Percentiles rank a stretch among this genome's conserved stretches.
Evolutionary conservation across 306 rosid genomes (phyloP).

Genomic region (Quillaja saponaria): DNA sequence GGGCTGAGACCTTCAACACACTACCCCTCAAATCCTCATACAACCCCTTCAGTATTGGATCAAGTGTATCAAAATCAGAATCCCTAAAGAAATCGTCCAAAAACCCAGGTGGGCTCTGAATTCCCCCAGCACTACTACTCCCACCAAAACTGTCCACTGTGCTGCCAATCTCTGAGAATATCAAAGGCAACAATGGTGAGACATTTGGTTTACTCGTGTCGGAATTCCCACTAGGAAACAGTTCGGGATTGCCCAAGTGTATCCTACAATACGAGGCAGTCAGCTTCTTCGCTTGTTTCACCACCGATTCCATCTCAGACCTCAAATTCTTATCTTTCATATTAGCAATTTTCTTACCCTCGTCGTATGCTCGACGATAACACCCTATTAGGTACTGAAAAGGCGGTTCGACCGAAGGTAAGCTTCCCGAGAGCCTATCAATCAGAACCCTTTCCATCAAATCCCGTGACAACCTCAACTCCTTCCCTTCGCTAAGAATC

Average conservation of each 20-base stretch:
- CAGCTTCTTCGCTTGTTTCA: constrained; percentile 70
- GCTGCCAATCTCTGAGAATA: constrained; percentile 66
- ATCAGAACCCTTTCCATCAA: constrained; percentile 69
- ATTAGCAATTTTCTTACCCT: constrained; percentile 60
- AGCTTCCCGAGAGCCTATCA: constrained; percentile 72
- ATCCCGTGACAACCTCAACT: constrained; percentile 65
- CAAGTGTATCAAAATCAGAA: constrained; percentile 78
- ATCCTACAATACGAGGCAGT: constrained; percentile 80
- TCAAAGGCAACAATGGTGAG: constrained; percentile 69
- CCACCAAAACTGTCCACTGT: constrained; percentile 54
- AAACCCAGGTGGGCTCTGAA: constrained; percentile 78
- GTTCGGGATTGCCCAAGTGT: constrained; percentile 71
- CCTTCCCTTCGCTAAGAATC: constrained; percentile 79
- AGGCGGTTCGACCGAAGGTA: constrained; percentile 48
- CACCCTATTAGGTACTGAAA: constrained; percentile 73
- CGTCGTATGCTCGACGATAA: constrained; percentile 78
- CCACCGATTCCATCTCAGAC: constrained; percentile 61
- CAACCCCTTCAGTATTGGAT: constrained; percentile 69
- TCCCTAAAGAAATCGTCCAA: constrained; percentile 83
- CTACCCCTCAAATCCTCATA: constrained; percentile 82
- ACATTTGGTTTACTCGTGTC: neutral
- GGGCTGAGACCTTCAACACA: constrained; percentile 85
- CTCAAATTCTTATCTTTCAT: constrained; percentile 70
- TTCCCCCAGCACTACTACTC: constrained; percentile 42
- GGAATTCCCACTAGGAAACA: constrained; percentile 44